These are phyloP conservation scores for Kwoniella bestiolae DNA, from an alignment of 768 basidiomycete genomes.

Conservation along the genomic window DNA sequence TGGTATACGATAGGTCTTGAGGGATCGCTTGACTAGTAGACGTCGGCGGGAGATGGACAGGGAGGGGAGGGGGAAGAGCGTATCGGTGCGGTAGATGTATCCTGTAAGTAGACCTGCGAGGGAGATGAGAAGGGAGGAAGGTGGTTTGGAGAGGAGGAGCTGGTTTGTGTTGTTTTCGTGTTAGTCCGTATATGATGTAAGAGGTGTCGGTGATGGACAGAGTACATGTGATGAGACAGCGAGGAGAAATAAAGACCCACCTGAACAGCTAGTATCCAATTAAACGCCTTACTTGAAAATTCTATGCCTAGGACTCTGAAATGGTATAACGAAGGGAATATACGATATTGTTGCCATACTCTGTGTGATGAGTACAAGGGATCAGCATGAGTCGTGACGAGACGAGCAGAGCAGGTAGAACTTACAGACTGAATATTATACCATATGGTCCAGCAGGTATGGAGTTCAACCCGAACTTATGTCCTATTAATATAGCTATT, in stretches of 20 bases:
- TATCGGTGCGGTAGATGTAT: slow-evolving; percentile 79
- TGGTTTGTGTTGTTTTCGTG: too few relatives aligned
- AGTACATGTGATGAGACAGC: too few relatives aligned
- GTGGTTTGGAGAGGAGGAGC: slow-evolving; percentile 72
- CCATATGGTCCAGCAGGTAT: slow-evolving; percentile 78
- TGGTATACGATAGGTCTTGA: slow-evolving; percentile 77
- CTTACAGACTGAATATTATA: slow-evolving; percentile 65
- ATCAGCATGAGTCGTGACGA: neutral
- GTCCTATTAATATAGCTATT: slow-evolving; percentile 67
- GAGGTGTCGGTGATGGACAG: too few relatives aligned
- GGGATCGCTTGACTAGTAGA: slow-evolving; percentile 29
- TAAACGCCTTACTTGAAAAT: slow-evolving; percentile 75
- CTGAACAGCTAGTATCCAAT: slow-evolving; percentile 73
- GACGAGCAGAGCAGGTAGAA: neutral
- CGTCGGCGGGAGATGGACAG: slow-evolving; percentile 34
- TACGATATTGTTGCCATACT: slow-evolving; percentile 78
- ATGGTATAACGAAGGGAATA: slow-evolving; percentile 75
- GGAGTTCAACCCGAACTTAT: slow-evolving; percentile 71
- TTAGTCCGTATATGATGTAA: too few relatives aligned
- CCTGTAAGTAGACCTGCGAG: slow-evolving; percentile 72
- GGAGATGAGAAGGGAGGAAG: slow-evolving; percentile 69
- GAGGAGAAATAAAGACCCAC: slow-evolving; percentile 58
- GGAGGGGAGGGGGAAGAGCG: slow-evolving; percentile 65
- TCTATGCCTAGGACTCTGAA: slow-evolving; percentile 76
- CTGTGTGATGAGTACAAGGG: slow-evolving; percentile 57